Evolutionary conservation across 106 monocot species (phyloP).

Genomic region (Acorus gramineus): DNA sequence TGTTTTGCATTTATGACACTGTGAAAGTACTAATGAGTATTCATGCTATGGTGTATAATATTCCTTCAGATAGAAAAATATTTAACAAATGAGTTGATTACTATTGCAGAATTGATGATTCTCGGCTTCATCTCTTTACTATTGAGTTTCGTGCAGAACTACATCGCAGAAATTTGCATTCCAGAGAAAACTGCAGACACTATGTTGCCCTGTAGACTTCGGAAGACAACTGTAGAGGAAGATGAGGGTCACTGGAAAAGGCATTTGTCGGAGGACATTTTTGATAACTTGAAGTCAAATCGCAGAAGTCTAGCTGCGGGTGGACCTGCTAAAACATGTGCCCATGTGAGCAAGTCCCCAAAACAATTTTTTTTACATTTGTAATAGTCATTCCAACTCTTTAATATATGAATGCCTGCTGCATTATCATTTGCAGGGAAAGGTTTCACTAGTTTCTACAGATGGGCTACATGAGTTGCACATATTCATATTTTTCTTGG

Average conservation of each 20-base stretch:
- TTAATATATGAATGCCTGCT: background rate
- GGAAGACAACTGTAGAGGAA: slow-evolving; percentile 1
- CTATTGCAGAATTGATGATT: slow-evolving; percentile 79
- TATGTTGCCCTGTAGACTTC: slow-evolving; percentile 67
- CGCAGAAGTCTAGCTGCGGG: slow-evolving; percentile 6
- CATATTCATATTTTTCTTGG: slow-evolving; percentile 85
- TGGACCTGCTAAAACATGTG: slow-evolving; percentile 12
- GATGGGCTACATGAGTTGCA: slow-evolving; percentile 66
- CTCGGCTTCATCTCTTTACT: slow-evolving; percentile 93
- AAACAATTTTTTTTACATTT: background rate
- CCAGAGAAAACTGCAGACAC: slow-evolving; percentile 48
- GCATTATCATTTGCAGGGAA: slow-evolving; percentile 34
- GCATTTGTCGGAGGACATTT: slow-evolving; percentile 26
- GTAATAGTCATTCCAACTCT: background rate
- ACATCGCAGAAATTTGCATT: slow-evolving; percentile 73
- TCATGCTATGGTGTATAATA: no score
- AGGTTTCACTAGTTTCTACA: slow-evolving; percentile 50
- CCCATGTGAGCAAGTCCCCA: slow-evolving; percentile 6
- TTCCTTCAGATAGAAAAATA: no score
- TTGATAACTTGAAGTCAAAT: background rate
- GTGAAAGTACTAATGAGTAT: no score
- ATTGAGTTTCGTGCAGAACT: slow-evolving; percentile 68
- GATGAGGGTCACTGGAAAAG: slow-evolving; percentile 16
- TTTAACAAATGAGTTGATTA: no score
- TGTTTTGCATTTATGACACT: background rate